Conservation (phyloP, 768 basidiomycete species). For the Pulveroboletus sp. region DNA sequence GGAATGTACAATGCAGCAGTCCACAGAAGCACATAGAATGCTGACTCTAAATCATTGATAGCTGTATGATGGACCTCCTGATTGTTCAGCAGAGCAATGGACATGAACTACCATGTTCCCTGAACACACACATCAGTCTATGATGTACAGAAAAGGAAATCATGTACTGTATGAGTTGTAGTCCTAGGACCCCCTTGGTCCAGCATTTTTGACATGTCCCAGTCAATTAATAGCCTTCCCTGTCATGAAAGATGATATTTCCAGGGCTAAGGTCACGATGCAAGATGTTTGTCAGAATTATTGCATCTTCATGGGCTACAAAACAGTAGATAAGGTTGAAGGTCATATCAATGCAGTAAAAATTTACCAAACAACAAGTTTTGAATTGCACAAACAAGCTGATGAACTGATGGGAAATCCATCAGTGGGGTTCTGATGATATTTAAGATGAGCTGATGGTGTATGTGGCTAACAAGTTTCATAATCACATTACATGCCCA, state of each 20-base stretch:
- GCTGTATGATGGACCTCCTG: not conserved
- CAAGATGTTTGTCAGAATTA: too few species aligned
- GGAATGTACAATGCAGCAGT: not conserved
- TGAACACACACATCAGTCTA: not conserved
- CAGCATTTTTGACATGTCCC: not conserved
- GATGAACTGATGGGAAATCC: not conserved
- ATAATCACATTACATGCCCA: not conserved
- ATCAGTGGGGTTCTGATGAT: not conserved
- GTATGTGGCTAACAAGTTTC: not conserved
- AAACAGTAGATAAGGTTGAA: not conserved
- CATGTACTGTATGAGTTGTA: too few species aligned
- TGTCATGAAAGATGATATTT: too few species aligned
- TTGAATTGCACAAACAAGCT: not conserved
- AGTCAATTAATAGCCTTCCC: not conserved
- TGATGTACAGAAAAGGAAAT: too few species aligned
- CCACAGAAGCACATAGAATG: not conserved
- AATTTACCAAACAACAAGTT: not conserved
- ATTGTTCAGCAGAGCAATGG: not conserved
- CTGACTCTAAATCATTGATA: not conserved
- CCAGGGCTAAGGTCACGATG: too few species aligned
- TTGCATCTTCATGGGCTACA: too few species aligned
- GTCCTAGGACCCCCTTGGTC: not conserved
- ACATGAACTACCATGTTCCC: not conserved
- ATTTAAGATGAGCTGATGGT: not conserved
- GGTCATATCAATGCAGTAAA: not conserved